phyloP scores from a whole-genome alignment of 1,284 basidiomycete species.

The Chondrostereum purpureum region DNA sequence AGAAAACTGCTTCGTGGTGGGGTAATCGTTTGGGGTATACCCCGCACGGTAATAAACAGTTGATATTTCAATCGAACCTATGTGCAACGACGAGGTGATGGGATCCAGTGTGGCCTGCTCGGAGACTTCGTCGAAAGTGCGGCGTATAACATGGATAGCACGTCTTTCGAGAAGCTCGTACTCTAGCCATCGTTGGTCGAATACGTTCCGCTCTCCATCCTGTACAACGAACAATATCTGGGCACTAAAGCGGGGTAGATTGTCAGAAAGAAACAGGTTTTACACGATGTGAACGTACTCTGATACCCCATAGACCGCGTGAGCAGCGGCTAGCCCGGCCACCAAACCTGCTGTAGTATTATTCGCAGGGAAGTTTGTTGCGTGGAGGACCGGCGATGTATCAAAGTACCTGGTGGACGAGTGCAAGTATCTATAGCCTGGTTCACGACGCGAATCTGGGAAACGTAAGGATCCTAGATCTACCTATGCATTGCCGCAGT shows the following conservation, averaged over 20 bases:
- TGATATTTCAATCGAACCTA: conserved; percentile 59
- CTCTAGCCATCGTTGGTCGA: conserved; percentile 89
- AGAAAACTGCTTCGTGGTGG: conserved; percentile 51
- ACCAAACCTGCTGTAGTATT: conserved; percentile 67
- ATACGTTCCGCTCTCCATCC: conserved; percentile 88
- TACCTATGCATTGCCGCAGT: conserved; percentile 77
- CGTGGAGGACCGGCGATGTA: conserved; percentile 46
- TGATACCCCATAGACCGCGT: conserved; percentile 62
- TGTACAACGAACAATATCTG: conserved; percentile 87
- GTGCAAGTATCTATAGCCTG: conserved; percentile 56
- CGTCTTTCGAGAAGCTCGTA: conserved; percentile 82
- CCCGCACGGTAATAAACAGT: conserved; percentile 85
- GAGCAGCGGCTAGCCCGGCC: conserved; percentile 74
- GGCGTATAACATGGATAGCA: conserved; percentile 65
- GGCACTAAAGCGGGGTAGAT: conserved; percentile 35
- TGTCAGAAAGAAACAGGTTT: background rate
- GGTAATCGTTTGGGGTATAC: conserved; percentile 84
- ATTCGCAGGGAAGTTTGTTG: conserved; percentile 69
- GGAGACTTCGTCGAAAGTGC: conserved; percentile 68
- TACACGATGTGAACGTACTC: conserved; percentile 32
- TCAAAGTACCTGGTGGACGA: conserved; percentile 62
- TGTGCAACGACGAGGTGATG: conserved; percentile 38
- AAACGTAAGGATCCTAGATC: conserved; percentile 11
- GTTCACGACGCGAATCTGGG: background rate
- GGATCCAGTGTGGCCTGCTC: conserved; percentile 42